Percentiles rank a stretch among this genome's conserved stretches.
Evolutionary conservation across 805 yeast species (phyloP).

Genomic region (Candida ipomoeae): DNA sequence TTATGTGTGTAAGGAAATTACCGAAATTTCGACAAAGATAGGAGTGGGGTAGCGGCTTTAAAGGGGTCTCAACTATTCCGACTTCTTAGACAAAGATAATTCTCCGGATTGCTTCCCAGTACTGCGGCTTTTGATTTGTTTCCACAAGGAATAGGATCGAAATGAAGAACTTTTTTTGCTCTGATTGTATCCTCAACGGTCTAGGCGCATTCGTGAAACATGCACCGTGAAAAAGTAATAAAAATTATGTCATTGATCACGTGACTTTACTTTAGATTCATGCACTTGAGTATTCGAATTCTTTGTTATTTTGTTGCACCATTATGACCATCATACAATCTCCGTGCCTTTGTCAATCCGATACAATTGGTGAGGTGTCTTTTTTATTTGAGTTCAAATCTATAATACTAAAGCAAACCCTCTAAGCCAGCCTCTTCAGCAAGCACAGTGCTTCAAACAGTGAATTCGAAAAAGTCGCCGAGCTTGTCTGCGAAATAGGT

Average conservation of each 20-base stretch:
- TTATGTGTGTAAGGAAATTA: not conserved
- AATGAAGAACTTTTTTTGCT: constrained; percentile 2
- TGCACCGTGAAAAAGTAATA: constrained; percentile 2
- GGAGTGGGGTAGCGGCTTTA: not conserved
- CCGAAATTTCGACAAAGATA: not conserved
- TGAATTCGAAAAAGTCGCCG: constrained; percentile 69
- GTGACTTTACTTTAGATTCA: not conserved
- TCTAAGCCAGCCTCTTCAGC: not conserved
- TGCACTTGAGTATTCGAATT: not conserved
- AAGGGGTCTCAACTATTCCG: not conserved
- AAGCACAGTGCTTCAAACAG: not conserved
- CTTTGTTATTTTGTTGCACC: not conserved
- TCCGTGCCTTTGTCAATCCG: not conserved
- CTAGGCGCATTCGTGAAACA: constrained; percentile 7
- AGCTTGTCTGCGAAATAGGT: constrained; percentile 64
- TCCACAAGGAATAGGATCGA: not conserved
- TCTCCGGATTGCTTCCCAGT: not conserved
- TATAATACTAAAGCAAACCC: not conserved
- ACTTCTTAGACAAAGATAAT: not conserved
- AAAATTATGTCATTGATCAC: constrained; percentile 5
- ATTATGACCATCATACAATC: not conserved
- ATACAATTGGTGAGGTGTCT: not conserved
- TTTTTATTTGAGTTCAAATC: not conserved
- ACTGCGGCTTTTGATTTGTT: not conserved
- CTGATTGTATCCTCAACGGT: constrained; percentile 4